A percentile compares a stretch with the other conserved stretches of the same genome.
Conservation (phyloP, 306 rosid genomes). For the Biancaea sappan region DNA sequence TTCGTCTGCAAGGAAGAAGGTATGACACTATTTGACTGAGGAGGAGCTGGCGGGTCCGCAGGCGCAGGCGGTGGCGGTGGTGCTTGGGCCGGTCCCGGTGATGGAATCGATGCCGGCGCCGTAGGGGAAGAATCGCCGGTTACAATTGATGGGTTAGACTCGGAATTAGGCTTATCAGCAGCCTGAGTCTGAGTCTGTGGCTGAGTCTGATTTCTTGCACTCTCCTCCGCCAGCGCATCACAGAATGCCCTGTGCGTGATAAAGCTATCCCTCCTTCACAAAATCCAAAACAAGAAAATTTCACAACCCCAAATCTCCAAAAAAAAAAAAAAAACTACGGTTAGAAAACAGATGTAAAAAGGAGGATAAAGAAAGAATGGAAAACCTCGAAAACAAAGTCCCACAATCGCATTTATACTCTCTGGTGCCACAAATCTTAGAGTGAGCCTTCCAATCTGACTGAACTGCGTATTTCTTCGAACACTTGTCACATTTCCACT, state of each 20-base stretch:
- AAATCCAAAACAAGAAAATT: slow-evolving; percentile 17
- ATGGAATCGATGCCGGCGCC: not conserved
- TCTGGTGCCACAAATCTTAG: slow-evolving; percentile 82
- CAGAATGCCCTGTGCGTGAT: slow-evolving; percentile 95
- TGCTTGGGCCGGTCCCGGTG: no score
- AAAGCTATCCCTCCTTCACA: slow-evolving; percentile 88
- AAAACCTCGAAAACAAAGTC: slow-evolving; percentile 71
- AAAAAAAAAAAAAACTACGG: not conserved
- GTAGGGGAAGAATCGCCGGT: slow-evolving; percentile 41
- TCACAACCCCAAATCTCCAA: slow-evolving; percentile 31
- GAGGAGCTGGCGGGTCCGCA: slow-evolving; percentile 27
- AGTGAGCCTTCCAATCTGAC: slow-evolving; percentile 98
- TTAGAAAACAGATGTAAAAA: not conserved
- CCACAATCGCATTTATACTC: slow-evolving; percentile 98
- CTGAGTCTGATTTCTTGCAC: slow-evolving; percentile 53
- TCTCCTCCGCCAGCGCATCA: slow-evolving; percentile 86
- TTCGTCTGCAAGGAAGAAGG: slow-evolving; percentile 52
- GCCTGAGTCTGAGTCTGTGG: slow-evolving; percentile 17
- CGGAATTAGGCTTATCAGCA: slow-evolving; percentile 42
- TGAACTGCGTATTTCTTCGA: slow-evolving; percentile 94
- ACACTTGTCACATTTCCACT: slow-evolving; percentile 97
- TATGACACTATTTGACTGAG: slow-evolving; percentile 46
- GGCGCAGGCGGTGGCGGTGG: slow-evolving; percentile 7
- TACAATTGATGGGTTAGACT: slow-evolving; percentile 43
- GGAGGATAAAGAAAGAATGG: no score